phyloP scores from a whole-genome alignment of 208 protist species.

The Acanthamoeba sp. region DNA sequence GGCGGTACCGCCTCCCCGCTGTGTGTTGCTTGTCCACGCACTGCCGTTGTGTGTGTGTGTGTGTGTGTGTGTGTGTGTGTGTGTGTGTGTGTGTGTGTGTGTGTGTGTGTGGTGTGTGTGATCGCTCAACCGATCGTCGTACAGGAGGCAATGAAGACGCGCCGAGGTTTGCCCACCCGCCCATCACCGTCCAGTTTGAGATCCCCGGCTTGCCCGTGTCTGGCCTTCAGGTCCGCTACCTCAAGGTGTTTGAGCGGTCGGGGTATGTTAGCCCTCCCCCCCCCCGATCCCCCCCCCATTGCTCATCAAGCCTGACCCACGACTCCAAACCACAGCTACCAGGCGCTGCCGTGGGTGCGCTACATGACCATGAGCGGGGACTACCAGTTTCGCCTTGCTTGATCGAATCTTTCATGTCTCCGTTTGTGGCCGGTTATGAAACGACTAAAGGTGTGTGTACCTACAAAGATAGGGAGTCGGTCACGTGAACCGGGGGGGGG shows the following conservation, averaged over 20 bases:
- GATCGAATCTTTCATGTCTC: neutral
- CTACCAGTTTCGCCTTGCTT: slow-evolving; percentile 94
- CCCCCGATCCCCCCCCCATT: neutral
- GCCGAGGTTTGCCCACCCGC: slow-evolving; percentile 88
- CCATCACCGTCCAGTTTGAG: slow-evolving; percentile 98
- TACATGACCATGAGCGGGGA: slow-evolving; percentile 98
- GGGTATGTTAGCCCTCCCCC: slow-evolving; percentile 84
- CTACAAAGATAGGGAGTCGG: too few relatives aligned
- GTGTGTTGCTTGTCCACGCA: neutral
- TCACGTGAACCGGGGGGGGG: too few relatives aligned
- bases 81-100: too few relatives aligned
- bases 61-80: too few relatives aligned
- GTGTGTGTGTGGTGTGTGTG: too few relatives aligned
- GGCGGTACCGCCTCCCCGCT: slow-evolving; percentile 66
- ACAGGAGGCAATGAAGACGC: neutral
- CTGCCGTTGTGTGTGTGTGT: too few relatives aligned
- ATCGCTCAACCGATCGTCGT: too few relatives aligned
- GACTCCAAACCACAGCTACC: slow-evolving; percentile 86
- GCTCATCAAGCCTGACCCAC: neutral
- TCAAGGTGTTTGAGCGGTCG: slow-evolving; percentile 98
- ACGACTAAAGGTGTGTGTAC: too few relatives aligned
- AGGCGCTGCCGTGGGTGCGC: slow-evolving; percentile 98
- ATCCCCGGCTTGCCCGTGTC: slow-evolving; percentile 99
- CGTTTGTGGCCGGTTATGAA: too few relatives aligned
- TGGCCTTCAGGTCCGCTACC: slow-evolving; percentile 98